Evolutionary conservation across 2,329 filamentous ascomycete genomes (phyloP).

Genomic region (Phialemoniopsis sp.): DNA sequence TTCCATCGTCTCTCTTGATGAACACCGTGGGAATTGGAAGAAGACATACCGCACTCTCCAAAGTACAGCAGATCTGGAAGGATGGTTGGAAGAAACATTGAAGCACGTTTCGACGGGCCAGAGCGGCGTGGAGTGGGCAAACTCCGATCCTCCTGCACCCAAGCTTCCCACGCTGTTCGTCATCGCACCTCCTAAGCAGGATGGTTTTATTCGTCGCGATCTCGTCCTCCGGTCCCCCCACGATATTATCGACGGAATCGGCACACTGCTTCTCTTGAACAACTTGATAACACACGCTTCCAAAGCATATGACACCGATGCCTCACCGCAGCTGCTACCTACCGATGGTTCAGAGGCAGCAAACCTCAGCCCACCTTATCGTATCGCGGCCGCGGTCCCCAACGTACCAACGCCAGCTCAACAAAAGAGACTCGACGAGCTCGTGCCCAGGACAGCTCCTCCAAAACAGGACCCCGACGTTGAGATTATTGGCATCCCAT

Average conservation of each 20-base stretch:
- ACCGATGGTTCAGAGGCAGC: constrained; percentile 14
- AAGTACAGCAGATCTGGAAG: constrained; percentile 3
- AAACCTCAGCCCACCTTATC: constrained; percentile 19
- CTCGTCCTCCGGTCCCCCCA: constrained; percentile 29
- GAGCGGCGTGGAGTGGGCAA: constrained; percentile 25
- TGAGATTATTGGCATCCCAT: constrained; percentile 14
- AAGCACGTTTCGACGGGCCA: constrained; percentile 13
- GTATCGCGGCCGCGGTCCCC: constrained; percentile 16
- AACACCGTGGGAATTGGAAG: constrained; percentile 11
- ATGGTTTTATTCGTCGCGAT: constrained; percentile 16
- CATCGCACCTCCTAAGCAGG: constrained; percentile 11
- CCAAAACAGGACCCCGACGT: constrained; percentile 1
- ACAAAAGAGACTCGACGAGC: constrained; percentile 7
- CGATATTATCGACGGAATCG: constrained; percentile 34
- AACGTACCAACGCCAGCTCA: constrained; percentile 7
- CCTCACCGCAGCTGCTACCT: constrained; percentile 5
- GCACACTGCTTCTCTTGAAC: constrained; percentile 26
- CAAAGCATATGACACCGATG: constrained; percentile 11
- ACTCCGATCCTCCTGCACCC: constrained; percentile 26
- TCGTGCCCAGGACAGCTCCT: constrained; percentile 5
- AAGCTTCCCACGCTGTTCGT: constrained; percentile 25
- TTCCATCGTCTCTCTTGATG: constrained; percentile 15
- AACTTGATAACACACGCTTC: constrained; percentile 18
- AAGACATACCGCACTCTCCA: constrained; percentile 19
- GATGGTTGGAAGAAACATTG: constrained; percentile 26